Percentiles rank a stretch among this genome's conserved stretches.
Conservation (phyloP, 148 eudicot species). For the Rhododendron ferrugineum region DNA sequence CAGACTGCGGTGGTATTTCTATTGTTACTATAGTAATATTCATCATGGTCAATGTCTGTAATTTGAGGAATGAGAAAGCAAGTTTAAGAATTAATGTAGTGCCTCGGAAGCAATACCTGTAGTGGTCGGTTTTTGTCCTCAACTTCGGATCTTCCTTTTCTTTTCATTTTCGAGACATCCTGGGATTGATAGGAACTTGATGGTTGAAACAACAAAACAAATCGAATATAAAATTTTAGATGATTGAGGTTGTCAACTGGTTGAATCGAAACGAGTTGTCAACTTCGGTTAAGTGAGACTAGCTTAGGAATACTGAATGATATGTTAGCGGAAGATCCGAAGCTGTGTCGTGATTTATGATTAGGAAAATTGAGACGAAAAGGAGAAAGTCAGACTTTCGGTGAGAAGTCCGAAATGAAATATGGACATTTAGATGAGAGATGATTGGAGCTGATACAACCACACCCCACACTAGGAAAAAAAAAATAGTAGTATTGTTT, state of each 20-base stretch:
- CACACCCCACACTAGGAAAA: too few relatives aligned
- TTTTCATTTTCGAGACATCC: too few relatives aligned
- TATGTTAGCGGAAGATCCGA: neutral
- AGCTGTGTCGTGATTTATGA: neutral
- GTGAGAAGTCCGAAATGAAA: neutral
- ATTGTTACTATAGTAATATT: neutral
- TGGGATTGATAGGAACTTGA: too few relatives aligned
- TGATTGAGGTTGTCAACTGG: too few relatives aligned
- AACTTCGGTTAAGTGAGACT: neutral
- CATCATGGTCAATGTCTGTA: neutral
- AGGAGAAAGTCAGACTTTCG: neutral
- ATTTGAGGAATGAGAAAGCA: neutral
- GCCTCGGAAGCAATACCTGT: neutral
- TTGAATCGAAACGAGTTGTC: neutral
- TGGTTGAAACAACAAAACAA: too few relatives aligned
- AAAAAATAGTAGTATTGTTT: too few relatives aligned
- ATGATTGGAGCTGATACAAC: too few relatives aligned
- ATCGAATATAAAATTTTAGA: too few relatives aligned
- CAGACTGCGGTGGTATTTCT: neutral
- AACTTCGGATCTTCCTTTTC: too few relatives aligned
- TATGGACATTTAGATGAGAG: too few relatives aligned
- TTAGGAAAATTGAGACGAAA: neutral
- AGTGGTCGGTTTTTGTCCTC: neutral
- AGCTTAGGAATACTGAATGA: neutral
- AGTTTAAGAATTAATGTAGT: neutral